These are phyloP conservation scores for Neofusicoccum sp. DNA, from an alignment of 2,329 filamentous ascomycete species.

Conservation along the genomic window DNA sequence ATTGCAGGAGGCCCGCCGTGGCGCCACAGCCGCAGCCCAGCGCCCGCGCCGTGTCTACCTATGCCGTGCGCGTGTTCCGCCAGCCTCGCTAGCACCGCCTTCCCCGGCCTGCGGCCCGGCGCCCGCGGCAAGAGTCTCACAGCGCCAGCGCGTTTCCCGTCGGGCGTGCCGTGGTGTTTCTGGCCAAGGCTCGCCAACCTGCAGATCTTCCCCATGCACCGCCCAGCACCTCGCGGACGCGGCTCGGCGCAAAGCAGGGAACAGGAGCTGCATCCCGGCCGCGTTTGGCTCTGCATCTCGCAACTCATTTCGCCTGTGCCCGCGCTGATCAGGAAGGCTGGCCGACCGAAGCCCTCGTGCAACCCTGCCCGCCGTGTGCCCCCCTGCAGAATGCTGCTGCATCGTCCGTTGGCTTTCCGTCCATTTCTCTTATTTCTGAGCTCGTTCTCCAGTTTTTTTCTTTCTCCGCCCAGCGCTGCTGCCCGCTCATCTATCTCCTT, in stretches of 20 bases:
- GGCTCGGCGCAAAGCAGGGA: background rate
- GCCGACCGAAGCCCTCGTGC: no score
- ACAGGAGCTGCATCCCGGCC: background rate
- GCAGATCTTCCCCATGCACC: background rate
- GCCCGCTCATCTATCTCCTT: no score
- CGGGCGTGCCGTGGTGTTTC: no score
- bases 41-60: background rate
- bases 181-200: background rate
- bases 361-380: no score
- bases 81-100: background rate
- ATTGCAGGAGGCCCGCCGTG: background rate
- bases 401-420: no score
- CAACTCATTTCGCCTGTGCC: background rate
- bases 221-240: background rate
- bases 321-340: no score
- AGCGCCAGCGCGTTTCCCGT: no score
- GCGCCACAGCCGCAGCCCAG: conserved; percentile 7
- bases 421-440: no score
- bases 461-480: no score
- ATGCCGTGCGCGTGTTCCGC: background rate
- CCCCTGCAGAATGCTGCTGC: no score
- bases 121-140: no score
- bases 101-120: background rate
- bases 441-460: no score
- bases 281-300: background rate